Evolutionary conservation across 176 grass and related monocot genomes (phyloP), one percentile per base, ranked within the genome.

Genomic region (Bolboschoenus planiculmis): DNA sequence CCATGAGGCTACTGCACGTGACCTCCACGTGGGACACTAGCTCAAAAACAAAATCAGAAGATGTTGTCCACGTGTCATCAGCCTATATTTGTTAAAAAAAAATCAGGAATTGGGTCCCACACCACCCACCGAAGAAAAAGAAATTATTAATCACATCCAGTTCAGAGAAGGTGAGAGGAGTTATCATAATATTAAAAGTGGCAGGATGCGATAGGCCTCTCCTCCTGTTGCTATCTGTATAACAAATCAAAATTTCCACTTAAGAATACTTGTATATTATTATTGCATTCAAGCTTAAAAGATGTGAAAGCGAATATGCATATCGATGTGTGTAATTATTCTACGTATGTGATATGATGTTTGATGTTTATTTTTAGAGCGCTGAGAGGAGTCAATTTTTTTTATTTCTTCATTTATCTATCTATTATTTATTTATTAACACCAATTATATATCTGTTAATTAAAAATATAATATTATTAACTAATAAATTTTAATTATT

Each of bases 31-130:
- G 82, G 18, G 57, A 21, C 20, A 60, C 13, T 20, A 75, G 74
- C n/a, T 7, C n/a, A 8, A 46, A n/a, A 36, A 16, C 39, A 39
- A 36, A 77, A 40, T 67, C 80, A 83, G 31, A 54, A 60, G 37
- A 90, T 91, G 83, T 64, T 83, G 21, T 39, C 84, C 78, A 72
- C 84, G 78, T 86, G 44, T 83, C 84, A 83, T 85, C 57, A 63
- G 44, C 57, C 66, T n/a, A 5, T 40, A 55, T 16, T 47, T 30
- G 53, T 65, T n/a, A n/a, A n/a, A 16, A 53, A 39, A 78, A 51
- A 80, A 64, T 53, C 40, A 74, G 37, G 9, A 23, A 23, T 9
- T 23, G 57, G 46, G 44, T 62, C 83, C 31, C 63, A 70, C 46
- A 24, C 21, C 66, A 64, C 48, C 31, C 81, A 43, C 18, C 42